Conservation (phyloP, 352 stramenopile genomes). For the Paralagenidium karlingii region DNA sequence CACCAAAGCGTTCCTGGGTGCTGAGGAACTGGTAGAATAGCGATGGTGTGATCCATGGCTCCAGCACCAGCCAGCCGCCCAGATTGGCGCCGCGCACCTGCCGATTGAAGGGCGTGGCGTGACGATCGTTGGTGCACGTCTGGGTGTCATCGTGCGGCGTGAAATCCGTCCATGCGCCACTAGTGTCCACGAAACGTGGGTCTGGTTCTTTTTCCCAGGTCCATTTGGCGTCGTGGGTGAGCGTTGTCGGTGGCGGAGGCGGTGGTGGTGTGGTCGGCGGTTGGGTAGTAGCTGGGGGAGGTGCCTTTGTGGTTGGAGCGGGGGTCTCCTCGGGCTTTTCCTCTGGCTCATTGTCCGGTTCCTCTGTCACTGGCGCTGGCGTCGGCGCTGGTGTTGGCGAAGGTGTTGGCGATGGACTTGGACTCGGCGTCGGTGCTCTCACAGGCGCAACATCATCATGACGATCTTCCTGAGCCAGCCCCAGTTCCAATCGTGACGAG, state of each 20-base stretch:
- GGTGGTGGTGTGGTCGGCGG: no score
- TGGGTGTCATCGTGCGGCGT: constrained; percentile 40
- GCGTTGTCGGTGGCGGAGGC: neutral
- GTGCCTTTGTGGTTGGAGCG: no score
- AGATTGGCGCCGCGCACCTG: constrained; percentile 88
- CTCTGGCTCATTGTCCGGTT: no score
- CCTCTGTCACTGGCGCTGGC: no score
- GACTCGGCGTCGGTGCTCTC: no score
- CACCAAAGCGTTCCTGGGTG: constrained; percentile 49
- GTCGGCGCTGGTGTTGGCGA: no score
- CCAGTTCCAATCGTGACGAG: no score
- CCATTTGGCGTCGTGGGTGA: constrained; percentile 36
- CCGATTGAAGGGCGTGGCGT: constrained; percentile 62
- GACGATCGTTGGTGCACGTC: constrained; percentile 48
- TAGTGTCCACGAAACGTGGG: constrained; percentile 22
- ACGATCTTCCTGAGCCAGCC: no score
- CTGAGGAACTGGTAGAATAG: constrained; percentile 95
- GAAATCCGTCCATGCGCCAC: constrained; percentile 39
- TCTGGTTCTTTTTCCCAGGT: constrained; percentile 50
- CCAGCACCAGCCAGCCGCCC: constrained; percentile 91
- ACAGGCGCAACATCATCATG: no score
- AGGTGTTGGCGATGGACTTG: no score
- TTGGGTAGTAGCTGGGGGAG: no score
- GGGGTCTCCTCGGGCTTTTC: no score
- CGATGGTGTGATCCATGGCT: constrained; percentile 92